A percentile compares a stretch with the other conserved stretches of the same genome.
These are phyloP conservation scores for Marasmius sp. DNA, from an alignment of 1,284 basidiomycete species.

Conservation along the genomic window DNA sequence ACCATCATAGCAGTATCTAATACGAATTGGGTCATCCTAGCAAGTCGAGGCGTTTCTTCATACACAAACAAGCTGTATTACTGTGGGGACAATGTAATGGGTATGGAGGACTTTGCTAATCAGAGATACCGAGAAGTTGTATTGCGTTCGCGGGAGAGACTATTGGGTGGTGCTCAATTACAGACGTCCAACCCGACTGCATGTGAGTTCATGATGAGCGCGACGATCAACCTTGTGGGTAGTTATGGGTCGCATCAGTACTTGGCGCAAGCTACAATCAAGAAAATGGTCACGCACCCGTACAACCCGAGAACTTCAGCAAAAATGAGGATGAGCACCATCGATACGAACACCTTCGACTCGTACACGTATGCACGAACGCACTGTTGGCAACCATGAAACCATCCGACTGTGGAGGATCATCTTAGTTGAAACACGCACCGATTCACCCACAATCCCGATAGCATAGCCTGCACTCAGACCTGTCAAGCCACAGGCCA, in stretches of 20 bases:
- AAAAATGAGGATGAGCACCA: conserved; percentile 78
- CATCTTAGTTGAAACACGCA: conserved; percentile 36
- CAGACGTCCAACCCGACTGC: conserved; percentile 32
- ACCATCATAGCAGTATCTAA: background rate
- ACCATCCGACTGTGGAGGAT: conserved; percentile 5
- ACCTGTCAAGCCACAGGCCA: conserved; percentile 91
- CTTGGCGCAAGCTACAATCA: background rate
- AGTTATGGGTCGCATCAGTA: conserved; percentile 6
- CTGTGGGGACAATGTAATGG: background rate
- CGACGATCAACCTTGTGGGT: conserved; percentile 73
- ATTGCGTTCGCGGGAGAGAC: background rate
- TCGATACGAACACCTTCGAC: conserved; percentile 80
- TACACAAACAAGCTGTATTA: background rate
- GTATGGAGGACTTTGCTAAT: background rate
- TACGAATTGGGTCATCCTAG: no score
- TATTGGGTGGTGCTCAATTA: background rate
- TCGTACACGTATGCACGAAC: conserved; percentile 81
- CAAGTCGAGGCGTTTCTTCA: background rate
- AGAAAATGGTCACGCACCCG: conserved; percentile 7
- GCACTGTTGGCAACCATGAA: conserved; percentile 40
- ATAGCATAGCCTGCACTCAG: conserved; percentile 98
- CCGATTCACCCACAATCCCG: conserved; percentile 93
- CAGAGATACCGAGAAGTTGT: background rate
- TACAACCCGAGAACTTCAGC: conserved; percentile 84
- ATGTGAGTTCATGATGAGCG: conserved; percentile 83